These are phyloP conservation scores for Fagopyrum tataricum DNA, from an alignment of 148 eudicot genomes.

Conservation along the genomic window DNA sequence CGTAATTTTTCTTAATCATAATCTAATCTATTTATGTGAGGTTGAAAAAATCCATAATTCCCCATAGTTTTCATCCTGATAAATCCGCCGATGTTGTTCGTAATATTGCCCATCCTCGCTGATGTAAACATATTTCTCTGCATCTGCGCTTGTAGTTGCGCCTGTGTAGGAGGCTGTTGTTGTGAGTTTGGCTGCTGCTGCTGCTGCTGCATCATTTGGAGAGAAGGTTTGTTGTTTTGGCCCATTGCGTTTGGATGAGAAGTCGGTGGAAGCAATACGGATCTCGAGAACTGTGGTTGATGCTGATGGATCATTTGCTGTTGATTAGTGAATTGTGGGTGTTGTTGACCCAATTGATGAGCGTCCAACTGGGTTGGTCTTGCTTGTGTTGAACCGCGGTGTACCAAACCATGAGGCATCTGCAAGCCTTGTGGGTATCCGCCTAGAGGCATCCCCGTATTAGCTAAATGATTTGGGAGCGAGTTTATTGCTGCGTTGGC, in stretches of 20 bases:
- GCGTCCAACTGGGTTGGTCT: conserved; percentile 51
- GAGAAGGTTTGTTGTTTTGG: conserved; percentile 49
- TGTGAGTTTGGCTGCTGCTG: conserved; percentile 28
- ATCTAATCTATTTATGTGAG: too few species aligned
- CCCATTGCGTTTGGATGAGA: conserved; percentile 49
- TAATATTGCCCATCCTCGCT: conserved; percentile 56
- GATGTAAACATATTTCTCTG: conserved; percentile 83
- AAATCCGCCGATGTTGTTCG: conserved; percentile 65
- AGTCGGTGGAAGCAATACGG: conserved; percentile 50
- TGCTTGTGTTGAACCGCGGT: conserved; percentile 46
- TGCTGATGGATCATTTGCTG: conserved; percentile 44
- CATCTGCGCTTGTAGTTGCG: conserved; percentile 21
- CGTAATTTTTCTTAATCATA: too few species aligned
- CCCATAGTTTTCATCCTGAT: too few species aligned
- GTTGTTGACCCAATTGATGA: conserved; percentile 34
- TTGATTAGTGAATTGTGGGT: conserved; percentile 40
- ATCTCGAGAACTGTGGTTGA: conserved; percentile 57
- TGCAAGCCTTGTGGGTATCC: conserved; percentile 58
- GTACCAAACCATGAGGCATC: conserved; percentile 57
- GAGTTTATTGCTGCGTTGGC: conserved; percentile 33
- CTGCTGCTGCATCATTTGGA: conserved; percentile 47
- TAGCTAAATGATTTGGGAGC: conserved; percentile 30
- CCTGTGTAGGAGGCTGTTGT: conserved; percentile 29
- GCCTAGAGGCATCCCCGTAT: conserved; percentile 53
- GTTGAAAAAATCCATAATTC: too few species aligned